Base-by-base conservation (phyloP, 2,329 filamentous ascomycete species). In the Paecilomyces fulvus region DNA sequence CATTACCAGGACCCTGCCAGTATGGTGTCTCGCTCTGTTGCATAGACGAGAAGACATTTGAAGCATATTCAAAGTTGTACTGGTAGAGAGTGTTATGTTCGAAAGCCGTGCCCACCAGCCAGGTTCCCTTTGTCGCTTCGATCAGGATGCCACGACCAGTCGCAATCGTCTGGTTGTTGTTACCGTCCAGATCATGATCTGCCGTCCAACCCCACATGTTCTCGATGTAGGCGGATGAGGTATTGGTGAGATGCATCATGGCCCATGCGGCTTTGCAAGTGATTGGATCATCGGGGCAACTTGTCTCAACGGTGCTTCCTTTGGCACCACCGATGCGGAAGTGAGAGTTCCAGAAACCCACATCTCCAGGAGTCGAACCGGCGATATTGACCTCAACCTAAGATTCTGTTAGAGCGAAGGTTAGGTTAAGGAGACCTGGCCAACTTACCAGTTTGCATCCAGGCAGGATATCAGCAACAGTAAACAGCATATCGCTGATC, bases 81-180 rank as follows among this genome's bases (percentile, higher is more conserved):
- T 83, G 77, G 65, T 83, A 83, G 31, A 83, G 66, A 4, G 74
- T 71, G 69, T 77, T 79, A 65, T 83, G 80, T 65, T 83, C 80
- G 25, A 75, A 77, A 0, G 75, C 75, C 2, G 78, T 79, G 28
- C 79, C 80, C 51, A 79, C 70, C 33, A 84, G 69, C 82, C 81
- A 84, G 21, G 76, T 80, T 2, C 78, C 77, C 6, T 72, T 70
- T 14, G 73, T 75, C 14, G 74, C 75, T 60, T 81, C 76, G 46
- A 79, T 68, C 2, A 80, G 68, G 0, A 76, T 64, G 30, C 79
- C 78, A 12, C 80, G 76, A 49, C 75, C 80, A 37, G 73, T 71
- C 50, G 73, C 59, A 54, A 63, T 58, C 6, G 52, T 55, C 48
- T 58, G 58, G 5, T 28, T 52, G 30, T 58, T 56, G 37, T 30